A percentile compares a stretch with the other conserved stretches of the same genome.
phyloP scores from a whole-genome alignment of 2,329 filamentous ascomycete genomes.

The Fusarium lateritium region DNA sequence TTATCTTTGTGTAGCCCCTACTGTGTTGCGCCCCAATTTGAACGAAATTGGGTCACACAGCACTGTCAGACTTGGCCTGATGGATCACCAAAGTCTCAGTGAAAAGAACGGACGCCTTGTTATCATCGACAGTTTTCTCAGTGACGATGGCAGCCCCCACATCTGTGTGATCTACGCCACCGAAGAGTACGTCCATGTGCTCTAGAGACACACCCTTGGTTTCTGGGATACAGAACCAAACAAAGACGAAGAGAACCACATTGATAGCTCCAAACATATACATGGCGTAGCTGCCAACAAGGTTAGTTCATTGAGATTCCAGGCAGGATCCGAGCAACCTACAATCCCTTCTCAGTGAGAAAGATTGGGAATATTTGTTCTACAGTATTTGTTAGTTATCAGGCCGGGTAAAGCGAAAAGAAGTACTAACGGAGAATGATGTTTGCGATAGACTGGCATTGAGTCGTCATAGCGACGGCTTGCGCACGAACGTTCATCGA shows the following conservation, averaged over 20 bases:
- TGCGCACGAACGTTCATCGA: constrained; percentile 79
- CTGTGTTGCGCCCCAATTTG: not conserved
- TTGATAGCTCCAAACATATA: constrained; percentile 17
- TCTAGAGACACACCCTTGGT: constrained; percentile 7
- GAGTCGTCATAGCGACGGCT: constrained; percentile 65
- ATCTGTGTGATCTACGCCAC: constrained; percentile 2
- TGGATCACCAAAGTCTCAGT: not conserved
- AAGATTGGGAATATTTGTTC: constrained; percentile 16
- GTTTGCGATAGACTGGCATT: constrained; percentile 15
- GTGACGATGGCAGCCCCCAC: not conserved
- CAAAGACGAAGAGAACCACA: constrained; percentile 2
- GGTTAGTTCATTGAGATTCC: not conserved
- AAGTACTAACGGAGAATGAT: constrained; percentile 9
- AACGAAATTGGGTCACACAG: not conserved
- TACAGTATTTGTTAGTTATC: not conserved
- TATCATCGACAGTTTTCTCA: not conserved
- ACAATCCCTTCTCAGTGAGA: constrained; percentile 2
- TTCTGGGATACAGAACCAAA: constrained; percentile 16
- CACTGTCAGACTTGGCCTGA: not conserved
- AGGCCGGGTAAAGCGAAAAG: rapidly evolving
- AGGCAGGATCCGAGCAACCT: not conserved
- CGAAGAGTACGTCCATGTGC: constrained; percentile 9
- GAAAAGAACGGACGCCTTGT: not conserved
- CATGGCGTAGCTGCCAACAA: not conserved
- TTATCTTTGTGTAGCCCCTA: not conserved